Percentiles rank a stretch among this genome's conserved stretches.
Conservation (phyloP, 2,329 filamentous ascomycete genomes). For the Zymoseptoria crescenta region DNA sequence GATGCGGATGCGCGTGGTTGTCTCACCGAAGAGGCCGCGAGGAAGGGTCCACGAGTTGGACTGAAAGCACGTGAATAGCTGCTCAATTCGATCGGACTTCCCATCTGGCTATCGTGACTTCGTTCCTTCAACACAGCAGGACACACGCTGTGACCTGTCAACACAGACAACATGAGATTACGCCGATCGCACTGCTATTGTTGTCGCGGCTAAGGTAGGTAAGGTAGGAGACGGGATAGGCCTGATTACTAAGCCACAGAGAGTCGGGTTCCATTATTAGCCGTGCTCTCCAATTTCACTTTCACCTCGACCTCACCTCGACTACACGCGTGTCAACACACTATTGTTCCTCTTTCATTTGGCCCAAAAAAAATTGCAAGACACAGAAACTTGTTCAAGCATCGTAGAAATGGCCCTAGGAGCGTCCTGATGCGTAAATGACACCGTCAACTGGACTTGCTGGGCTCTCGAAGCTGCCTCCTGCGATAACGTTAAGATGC, state of each 20-base stretch:
- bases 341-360: background rate
- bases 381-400: background rate
- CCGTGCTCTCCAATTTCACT: background rate
- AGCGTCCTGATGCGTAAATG: background rate
- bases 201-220: too few species aligned
- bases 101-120: background rate
- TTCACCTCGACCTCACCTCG: background rate
- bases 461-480: background rate
- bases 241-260: background rate
- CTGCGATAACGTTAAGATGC: background rate
- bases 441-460: background rate
- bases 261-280: too few species aligned
- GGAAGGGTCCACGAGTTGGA: background rate
- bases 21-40: background rate
- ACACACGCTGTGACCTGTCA: too few species aligned
- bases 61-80: background rate
- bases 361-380: background rate
- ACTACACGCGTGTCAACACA: background rate
- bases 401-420: background rate
- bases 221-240: too few species aligned
- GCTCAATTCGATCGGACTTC: background rate
- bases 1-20: background rate
- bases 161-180: too few species aligned
- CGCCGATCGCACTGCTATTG: too few species aligned
- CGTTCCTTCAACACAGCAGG: too few species aligned